Evolutionary conservation across 768 basidiomycete species (phyloP), one percentile per base, ranked within the genome.

Genomic region (Chalciporus piperatus): DNA sequence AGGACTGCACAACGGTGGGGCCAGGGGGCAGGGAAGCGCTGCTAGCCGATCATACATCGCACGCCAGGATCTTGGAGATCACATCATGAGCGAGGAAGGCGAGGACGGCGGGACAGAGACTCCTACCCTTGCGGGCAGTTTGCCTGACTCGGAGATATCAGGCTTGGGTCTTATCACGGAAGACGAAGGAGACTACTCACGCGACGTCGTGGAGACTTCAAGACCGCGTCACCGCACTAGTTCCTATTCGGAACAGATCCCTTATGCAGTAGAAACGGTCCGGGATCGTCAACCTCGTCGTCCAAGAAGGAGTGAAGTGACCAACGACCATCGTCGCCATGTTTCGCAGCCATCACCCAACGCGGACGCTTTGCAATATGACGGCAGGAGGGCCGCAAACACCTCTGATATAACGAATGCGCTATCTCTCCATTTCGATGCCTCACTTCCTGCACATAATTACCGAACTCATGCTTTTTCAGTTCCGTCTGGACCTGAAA

Each of bases 401-500:
- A 41, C 41, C 54, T 38, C 63, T 47, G 54, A 65, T 52, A 63
- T 69, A 43, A 59, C 67, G 7, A 68, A 69, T 23, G 67, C 67
- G 52, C 53, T 69, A 63, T 70, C 69, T 38, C 64, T 69, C 50
- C 62, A 64, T 64, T 69, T 69, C 60, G 67, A 69, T 67, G 67
- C 67, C 67, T 69, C 67, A 47, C 57, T 63, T 53, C 56, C 67
- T 20, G 33, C 60, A 47, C 67, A 66, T 51, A 66, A 56, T 48
- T 52, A 60, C 33, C 53, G 50, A 46, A 30, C 22, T 23, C 61
- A 58, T 45, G 48, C 48, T 35, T 40, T 55, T 54, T 50, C 62
- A 49, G 52, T 48, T 40, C 52, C 65, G n/a, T 64, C 60, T 53
- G 60, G 66, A 30, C 64, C 65, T 48, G 60, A 70, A 57, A 69